These are phyloP conservation scores for Quillaja saponaria DNA, from an alignment of 306 rosid species.

Conservation along the genomic window DNA sequence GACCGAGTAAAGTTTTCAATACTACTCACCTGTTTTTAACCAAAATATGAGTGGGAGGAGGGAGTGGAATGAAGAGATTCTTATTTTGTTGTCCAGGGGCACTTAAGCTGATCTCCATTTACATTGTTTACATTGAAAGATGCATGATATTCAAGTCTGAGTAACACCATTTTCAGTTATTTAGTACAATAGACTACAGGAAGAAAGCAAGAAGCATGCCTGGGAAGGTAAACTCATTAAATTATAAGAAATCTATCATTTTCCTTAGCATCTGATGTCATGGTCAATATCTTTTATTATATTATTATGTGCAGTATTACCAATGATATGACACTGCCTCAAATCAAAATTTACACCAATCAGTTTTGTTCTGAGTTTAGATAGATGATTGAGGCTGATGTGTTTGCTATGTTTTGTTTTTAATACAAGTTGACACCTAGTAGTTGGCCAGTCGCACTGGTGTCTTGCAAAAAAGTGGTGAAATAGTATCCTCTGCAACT, in stretches of 20 bases:
- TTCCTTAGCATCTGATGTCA: background rate
- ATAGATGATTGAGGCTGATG: background rate
- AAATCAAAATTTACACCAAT: too few species aligned
- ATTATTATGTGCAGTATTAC: too few species aligned
- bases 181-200: too few species aligned
- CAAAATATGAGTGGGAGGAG: background rate
- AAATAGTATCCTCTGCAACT: background rate
- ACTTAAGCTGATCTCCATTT: constrained; percentile 11
- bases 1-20: background rate
- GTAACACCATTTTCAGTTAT: background rate
- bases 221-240: background rate
- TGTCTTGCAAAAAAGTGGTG: background rate
- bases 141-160: background rate
- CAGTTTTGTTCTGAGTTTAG: too few species aligned
- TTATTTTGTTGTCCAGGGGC: background rate
- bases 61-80: constrained; percentile 2
- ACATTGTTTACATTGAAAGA: background rate
- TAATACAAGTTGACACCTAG: background rate
- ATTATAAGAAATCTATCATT: background rate
- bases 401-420: background rate
- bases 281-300: background rate
- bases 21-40: background rate
- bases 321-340: too few species aligned
- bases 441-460: background rate
- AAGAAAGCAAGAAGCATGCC: constrained; percentile 1